Evolutionary conservation across 2,329 filamentous ascomycete genomes (phyloP).

Genomic region (Lecanosticta acicola): DNA sequence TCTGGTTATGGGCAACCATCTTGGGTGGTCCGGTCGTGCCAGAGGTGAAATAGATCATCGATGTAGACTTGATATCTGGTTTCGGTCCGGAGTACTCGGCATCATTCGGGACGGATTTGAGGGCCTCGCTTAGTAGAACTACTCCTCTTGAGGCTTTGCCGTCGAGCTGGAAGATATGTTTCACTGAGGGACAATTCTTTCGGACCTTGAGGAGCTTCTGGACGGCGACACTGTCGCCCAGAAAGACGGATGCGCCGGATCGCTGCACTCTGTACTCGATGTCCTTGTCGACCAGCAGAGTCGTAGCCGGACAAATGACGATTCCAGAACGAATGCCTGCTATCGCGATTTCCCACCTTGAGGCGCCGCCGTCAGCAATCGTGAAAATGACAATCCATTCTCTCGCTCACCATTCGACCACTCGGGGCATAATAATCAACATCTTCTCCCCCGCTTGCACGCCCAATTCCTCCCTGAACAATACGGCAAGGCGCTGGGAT

Average conservation of each 20-base stretch:
- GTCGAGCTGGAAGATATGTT: slow-evolving; percentile 32
- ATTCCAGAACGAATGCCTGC: slow-evolving; percentile 35
- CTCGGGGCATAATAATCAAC: slow-evolving; percentile 35
- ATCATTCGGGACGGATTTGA: slow-evolving; percentile 25
- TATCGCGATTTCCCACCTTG: slow-evolving; percentile 39
- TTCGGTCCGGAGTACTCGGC: slow-evolving; percentile 21
- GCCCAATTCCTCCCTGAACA: slow-evolving; percentile 32
- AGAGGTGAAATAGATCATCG: slow-evolving; percentile 38
- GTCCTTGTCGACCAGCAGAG: slow-evolving; percentile 36
- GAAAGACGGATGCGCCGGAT: slow-evolving; percentile 34
- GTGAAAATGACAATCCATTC: not conserved
- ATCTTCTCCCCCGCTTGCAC: slow-evolving; percentile 33
- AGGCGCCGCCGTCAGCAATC: too few species aligned
- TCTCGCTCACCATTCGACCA: slow-evolving; percentile 30
- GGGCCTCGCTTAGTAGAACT: slow-evolving; percentile 23
- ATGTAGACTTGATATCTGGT: slow-evolving; percentile 29
- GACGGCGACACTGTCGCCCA: slow-evolving; percentile 35
- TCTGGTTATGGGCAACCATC: slow-evolving; percentile 40
- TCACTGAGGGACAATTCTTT: slow-evolving; percentile 30
- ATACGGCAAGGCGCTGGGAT: slow-evolving; percentile 33
- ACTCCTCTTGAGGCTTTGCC: slow-evolving; percentile 22
- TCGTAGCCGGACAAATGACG: slow-evolving; percentile 37
- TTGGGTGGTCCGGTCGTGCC: slow-evolving; percentile 40
- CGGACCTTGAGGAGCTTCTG: slow-evolving; percentile 32
- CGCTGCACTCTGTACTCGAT: slow-evolving; percentile 35